Evolutionary conservation across 306 rosid species (phyloP), one percentile per base, ranked within the genome.

Genomic region (Spatholobus suberectus): DNA sequence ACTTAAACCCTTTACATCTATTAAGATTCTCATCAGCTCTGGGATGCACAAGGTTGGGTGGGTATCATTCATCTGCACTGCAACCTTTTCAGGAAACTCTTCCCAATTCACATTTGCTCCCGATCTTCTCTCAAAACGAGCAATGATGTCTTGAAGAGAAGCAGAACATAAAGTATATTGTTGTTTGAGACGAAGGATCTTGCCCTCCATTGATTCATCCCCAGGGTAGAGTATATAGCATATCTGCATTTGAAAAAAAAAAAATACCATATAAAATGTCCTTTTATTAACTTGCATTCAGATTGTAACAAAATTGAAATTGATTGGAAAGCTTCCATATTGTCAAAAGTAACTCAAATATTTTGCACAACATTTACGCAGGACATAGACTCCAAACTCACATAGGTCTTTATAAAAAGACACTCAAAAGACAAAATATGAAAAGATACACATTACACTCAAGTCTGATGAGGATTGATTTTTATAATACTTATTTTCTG

Each of bases 31-130:
- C 90, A 96, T 78, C 88, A 96, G 82, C 86, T 96, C 99, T 21
- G 98, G 99, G 85, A 96, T 96, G 92, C 99, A 96, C 82, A 96
- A 94, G 75, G 99, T 96, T 80, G 99, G 99, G 85, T 96, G 99
- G 82, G 98, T 96, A 81, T 96, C 99, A 84, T 96, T 96, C 99
- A 96, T 96, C 92, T 96, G 99, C 69, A 96, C 97, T 13, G 99
- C 98, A 77, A 96, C 98, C 88, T 96, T 96, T 79, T 88, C 89
- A 29, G 97, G 98, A 78, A 96, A 91, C 44, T 94, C 95, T 66
- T 92, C 93, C 99, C 99, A 96, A 75, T 90, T 89, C 76, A 85
- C 69, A 43, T 73, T 72, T 77, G 85, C 55, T 75, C 97, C 97
- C 5, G 93, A 89, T 89, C 99, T 90, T 87, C 87, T 96, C 90